These are phyloP conservation scores for Aspergillus sp. DNA, from an alignment of 2,329 filamentous ascomycete species.

Conservation along the genomic window DNA sequence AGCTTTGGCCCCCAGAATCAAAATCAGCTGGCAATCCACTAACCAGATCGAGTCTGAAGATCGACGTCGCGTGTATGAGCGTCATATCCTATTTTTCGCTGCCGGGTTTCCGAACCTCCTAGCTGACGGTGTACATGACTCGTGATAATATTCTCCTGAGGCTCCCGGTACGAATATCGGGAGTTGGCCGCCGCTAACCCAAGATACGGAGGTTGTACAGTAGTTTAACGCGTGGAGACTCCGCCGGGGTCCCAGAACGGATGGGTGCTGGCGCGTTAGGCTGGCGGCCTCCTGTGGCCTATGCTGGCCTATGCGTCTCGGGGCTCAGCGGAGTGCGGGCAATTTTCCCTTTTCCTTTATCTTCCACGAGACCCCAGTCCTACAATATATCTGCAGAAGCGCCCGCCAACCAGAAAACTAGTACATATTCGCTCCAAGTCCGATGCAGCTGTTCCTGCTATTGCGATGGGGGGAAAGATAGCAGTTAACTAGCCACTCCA, in stretches of 20 bases:
- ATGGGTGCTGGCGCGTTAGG: neutral
- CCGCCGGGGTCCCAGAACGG: neutral
- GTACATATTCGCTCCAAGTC: slow-evolving; percentile 2
- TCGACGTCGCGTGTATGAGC: slow-evolving; percentile 8
- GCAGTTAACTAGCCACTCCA: neutral
- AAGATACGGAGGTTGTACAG: neutral
- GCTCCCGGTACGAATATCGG: neutral
- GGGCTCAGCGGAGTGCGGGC: neutral
- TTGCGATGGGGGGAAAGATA: neutral
- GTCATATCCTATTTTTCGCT: slow-evolving; percentile 2
- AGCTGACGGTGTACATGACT: neutral
- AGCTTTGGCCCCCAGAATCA: neutral
- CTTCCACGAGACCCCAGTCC: neutral
- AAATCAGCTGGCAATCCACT: neutral
- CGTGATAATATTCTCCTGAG: neutral
- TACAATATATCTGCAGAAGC: neutral
- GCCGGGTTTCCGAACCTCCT: neutral
- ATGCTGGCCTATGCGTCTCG: neutral
- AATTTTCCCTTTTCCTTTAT: neutral
- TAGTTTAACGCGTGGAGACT: neutral
- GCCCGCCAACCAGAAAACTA: neutral
- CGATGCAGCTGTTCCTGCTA: slow-evolving; percentile 1
- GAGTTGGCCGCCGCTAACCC: neutral
- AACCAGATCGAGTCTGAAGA: slow-evolving; percentile 5
- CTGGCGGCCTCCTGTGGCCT: neutral